These are phyloP conservation scores for Solanum pennellii DNA, from an alignment of 257 asterid genomes.

Conservation along the genomic window DNA sequence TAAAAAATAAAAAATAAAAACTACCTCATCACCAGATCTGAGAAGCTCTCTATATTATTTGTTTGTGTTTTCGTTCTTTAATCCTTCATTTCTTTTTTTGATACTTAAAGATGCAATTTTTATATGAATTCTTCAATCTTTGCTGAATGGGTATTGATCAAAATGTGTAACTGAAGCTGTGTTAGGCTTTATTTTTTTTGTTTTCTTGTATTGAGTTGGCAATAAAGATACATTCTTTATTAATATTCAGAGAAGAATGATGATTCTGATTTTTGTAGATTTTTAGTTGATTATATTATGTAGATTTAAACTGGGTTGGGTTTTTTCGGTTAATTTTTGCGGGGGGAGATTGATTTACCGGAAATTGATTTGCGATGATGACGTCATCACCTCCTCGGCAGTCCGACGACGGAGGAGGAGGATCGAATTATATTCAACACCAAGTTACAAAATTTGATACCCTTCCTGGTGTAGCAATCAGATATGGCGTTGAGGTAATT, in stretches of 20 bases:
- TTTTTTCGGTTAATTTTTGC: neutral
- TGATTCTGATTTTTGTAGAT: neutral
- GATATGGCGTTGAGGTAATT: constrained; percentile 75
- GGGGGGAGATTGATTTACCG: neutral
- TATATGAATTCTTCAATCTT: neutral
- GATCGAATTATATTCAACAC: constrained; percentile 35
- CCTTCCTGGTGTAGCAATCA: constrained; percentile 65
- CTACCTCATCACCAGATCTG: neutral
- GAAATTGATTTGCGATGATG: neutral
- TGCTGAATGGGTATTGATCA: neutral
- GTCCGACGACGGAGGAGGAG: neutral
- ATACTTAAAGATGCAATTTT: neutral
- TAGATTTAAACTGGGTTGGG: neutral
- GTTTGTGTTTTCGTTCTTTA: neutral
- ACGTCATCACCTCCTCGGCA: neutral
- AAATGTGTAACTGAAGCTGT: neutral
- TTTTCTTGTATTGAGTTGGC: neutral
- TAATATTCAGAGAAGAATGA: neutral
- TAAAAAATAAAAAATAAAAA: neutral
- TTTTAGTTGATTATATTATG: neutral
- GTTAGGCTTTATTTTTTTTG: neutral
- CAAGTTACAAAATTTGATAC: constrained; percentile 54
- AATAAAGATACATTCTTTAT: neutral
- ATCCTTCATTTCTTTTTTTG: neutral
- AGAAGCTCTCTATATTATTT: neutral